Conservation (phyloP, 208 protist species). For the Leishmania lainsoni region DNA sequence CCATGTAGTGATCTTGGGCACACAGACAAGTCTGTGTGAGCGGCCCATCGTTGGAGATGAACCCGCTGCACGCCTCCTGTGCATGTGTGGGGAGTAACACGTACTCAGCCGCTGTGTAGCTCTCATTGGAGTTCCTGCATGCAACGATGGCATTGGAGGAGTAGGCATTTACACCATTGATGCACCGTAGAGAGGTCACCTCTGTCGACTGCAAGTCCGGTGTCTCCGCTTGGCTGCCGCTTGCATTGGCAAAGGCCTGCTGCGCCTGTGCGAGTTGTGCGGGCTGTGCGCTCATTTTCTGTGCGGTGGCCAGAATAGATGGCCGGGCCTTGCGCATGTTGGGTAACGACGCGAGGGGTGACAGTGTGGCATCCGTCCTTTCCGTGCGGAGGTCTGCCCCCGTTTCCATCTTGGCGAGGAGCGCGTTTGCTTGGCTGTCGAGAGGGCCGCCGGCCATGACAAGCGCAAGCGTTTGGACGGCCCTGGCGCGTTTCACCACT, state of each 20-base stretch:
- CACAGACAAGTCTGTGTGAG: conserved; percentile 32
- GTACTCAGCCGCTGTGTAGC: conserved; percentile 1
- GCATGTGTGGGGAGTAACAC: not conserved
- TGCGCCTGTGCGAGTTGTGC: not conserved
- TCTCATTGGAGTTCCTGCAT: not conserved
- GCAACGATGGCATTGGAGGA: conserved; percentile 4
- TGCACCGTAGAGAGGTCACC: not conserved
- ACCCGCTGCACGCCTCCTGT: not conserved
- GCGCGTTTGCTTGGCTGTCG: conserved; percentile 3
- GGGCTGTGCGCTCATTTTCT: not conserved
- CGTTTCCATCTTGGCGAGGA: conserved; percentile 8
- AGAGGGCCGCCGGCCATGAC: conserved; percentile 15
- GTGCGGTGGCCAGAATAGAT: not conserved
- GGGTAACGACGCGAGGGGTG: not conserved
- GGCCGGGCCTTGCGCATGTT: not conserved
- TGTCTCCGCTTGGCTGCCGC: not conserved
- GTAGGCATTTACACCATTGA: not conserved
- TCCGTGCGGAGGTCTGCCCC: not conserved
- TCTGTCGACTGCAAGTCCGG: too few species aligned
- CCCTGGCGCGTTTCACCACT: not conserved
- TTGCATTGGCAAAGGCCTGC: not conserved
- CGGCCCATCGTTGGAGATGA: not conserved
- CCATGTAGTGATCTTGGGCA: conserved; percentile 26
- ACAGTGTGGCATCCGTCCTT: not conserved
- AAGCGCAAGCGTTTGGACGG: conserved; percentile 7